A percentile compares a stretch with the other conserved stretches of the same genome.
Conservation (phyloP, 1,284 basidiomycete species). For the Trichosporon coremiiforme region DNA sequence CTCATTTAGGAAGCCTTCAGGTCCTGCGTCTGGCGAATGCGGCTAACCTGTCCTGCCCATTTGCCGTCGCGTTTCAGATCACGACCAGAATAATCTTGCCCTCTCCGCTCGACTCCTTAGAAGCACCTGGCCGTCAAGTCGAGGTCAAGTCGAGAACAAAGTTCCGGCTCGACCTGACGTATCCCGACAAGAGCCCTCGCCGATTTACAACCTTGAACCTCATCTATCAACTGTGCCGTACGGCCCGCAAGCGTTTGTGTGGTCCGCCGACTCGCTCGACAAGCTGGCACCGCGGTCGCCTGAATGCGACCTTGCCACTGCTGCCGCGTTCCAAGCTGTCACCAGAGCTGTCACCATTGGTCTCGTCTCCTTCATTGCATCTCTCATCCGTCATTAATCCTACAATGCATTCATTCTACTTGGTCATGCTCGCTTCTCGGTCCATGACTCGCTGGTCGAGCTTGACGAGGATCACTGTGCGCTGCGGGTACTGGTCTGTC, state of each 20-base stretch:
- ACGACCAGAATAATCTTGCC: no score
- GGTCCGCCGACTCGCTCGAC: constrained; percentile 31
- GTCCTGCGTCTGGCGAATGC: no score
- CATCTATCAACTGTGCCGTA: background rate
- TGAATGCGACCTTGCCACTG: constrained; percentile 38
- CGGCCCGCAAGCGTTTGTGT: constrained; percentile 13
- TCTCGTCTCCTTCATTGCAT: constrained; percentile 16
- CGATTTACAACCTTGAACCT: background rate
- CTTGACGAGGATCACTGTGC: constrained; percentile 92
- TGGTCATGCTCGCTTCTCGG: constrained; percentile 72
- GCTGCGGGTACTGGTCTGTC: constrained; percentile 73
- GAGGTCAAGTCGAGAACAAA: no score
- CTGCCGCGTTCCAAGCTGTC: constrained; percentile 31
- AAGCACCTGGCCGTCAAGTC: no score
- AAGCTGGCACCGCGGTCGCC: constrained; percentile 34
- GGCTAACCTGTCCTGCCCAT: no score
- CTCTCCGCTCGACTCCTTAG: no score
- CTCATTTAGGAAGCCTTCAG: no score
- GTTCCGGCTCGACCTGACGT: no score
- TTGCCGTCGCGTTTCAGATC: no score
- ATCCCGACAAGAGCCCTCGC: no score
- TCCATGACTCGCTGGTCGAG: constrained; percentile 85
- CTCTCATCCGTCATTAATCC: constrained; percentile 15
- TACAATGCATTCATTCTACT: constrained; percentile 34
- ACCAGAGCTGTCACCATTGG: constrained; percentile 22